Evolutionary conservation across 2,329 filamentous ascomycete genomes (phyloP), one percentile per base, ranked within the genome.

Genomic region (Thielaviopsis populi): DNA sequence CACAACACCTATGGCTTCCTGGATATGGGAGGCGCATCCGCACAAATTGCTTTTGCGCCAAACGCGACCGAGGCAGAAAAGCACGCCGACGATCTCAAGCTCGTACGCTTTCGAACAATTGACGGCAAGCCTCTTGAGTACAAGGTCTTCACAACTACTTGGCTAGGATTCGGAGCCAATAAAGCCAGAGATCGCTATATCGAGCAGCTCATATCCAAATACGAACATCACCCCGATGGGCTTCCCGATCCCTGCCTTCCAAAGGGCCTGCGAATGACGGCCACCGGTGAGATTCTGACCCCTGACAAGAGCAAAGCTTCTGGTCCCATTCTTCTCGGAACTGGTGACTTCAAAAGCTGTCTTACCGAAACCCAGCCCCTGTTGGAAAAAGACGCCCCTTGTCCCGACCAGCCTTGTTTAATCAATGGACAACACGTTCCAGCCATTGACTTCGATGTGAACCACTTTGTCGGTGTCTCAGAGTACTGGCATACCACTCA

Each of bases 401-500:
- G 94, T 71, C 76, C 82, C 3, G 87, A 96, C 70, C 75, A 86
- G 30, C 94, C 95, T 0, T 99, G 94, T 73, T 77, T 99, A 41
- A 79, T 99, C 46, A 89, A 96, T 69, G 91, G 94, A 0, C 85
- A 92, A 67, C 91, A 97, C 71, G 91, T 94, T 0, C 94, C 94
- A 1, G 89, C 90, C 2, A 96, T 99, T 68, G 94, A 99, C 72
- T 99, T 97, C 71, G 87, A 94, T 67, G 86, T 97, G 42, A 99
- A 99, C 70, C 95, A 96, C 73, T 99, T 99, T 70, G 86, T 99
- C 33, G 94, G 94, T 11, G 92, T 99, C 2, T 97, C 92, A 0
- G 94, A 99, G 72, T 99, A 95, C 74, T 99, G 94, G 92, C 94
- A 99, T 73, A 95, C 92, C 0, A 99, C 94, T 0, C 94, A 99